These are phyloP conservation scores for Colletotrichum zoysiae DNA, from an alignment of 2,329 filamentous ascomycete species.

Conservation along the genomic window DNA sequence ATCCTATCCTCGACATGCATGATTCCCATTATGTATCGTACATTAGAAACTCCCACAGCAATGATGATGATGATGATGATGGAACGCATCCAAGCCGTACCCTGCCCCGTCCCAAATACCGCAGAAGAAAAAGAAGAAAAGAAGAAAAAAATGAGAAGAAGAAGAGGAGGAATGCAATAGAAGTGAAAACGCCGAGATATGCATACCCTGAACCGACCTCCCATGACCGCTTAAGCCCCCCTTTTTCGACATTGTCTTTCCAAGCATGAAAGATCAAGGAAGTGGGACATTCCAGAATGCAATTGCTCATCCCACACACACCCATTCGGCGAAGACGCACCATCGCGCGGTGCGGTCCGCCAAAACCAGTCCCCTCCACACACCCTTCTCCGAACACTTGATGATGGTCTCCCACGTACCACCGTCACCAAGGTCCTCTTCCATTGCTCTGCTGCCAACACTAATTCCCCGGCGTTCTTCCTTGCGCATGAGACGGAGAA, in stretches of 20 bases:
- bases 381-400: constrained; percentile 85
- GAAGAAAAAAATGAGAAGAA: neutral
- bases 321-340: constrained; percentile 95
- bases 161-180: constrained; percentile 8
- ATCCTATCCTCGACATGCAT: constrained; percentile 38
- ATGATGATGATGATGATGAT: constrained; percentile 15
- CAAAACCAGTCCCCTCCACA: constrained; percentile 84
- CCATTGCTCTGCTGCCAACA: constrained; percentile 58
- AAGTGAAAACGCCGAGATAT: constrained; percentile 41
- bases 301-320: constrained; percentile 59
- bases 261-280: constrained; percentile 24
- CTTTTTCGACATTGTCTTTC: constrained; percentile 32
- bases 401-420: constrained; percentile 91
- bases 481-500: constrained; percentile 87
- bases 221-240: constrained; percentile 23
- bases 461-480: constrained; percentile 73
- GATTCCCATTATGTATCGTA: constrained; percentile 42
- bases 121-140: constrained; percentile 21
- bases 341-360: constrained; percentile 87
- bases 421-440: constrained; percentile 75
- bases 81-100: constrained; percentile 8
- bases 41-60: constrained; percentile 38
- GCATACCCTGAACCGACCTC: constrained; percentile 33
- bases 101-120: constrained; percentile 22
- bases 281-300: constrained; percentile 17